These are phyloP conservation scores for Suillus ampliporus DNA, from an alignment of 768 basidiomycete species.

Conservation along the genomic window DNA sequence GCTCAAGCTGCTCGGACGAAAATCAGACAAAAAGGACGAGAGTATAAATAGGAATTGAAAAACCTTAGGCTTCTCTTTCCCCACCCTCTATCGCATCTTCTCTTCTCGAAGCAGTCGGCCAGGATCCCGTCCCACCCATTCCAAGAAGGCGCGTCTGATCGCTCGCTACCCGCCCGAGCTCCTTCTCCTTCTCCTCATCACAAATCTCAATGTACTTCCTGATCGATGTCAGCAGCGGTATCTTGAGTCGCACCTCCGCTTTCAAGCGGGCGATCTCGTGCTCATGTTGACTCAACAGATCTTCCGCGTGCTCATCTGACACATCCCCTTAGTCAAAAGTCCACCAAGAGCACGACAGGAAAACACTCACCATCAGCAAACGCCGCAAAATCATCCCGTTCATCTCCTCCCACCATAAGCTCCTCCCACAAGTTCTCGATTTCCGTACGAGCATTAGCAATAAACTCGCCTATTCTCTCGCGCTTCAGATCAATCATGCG, in stretches of 20 bases:
- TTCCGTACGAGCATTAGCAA: conserved; percentile 80
- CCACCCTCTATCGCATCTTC: conserved; percentile 95
- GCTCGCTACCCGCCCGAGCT: conserved; percentile 78
- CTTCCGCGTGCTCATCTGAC: conserved; percentile 89
- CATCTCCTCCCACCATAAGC: conserved; percentile 84
- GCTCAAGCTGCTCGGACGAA: conserved; percentile 68
- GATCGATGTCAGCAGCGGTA: conserved; percentile 73
- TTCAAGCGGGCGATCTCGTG: conserved; percentile 83
- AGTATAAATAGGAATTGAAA: conserved; percentile 28
- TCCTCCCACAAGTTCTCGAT: conserved; percentile 85
- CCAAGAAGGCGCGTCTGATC: conserved; percentile 86
- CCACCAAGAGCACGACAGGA: not conserved
- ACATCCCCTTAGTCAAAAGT: conserved; percentile 11
- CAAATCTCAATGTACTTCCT: conserved; percentile 92
- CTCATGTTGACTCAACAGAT: conserved; percentile 83
- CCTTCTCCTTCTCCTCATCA: conserved; percentile 87
- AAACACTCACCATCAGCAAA: conserved; percentile 75
- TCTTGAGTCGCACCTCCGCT: conserved; percentile 81
- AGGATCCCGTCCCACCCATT: conserved; percentile 78
- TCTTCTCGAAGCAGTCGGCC: conserved; percentile 90
- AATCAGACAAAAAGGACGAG: not conserved
- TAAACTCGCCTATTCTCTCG: conserved; percentile 85
- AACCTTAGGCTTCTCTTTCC: conserved; percentile 92
- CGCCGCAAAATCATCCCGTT: conserved; percentile 79
- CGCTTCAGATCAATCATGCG: conserved; percentile 89